A percentile compares a stretch with the other conserved stretches of the same genome.
Conservation (phyloP, 2,329 filamentous ascomycete species). For the Botrytis squamosa region DNA sequence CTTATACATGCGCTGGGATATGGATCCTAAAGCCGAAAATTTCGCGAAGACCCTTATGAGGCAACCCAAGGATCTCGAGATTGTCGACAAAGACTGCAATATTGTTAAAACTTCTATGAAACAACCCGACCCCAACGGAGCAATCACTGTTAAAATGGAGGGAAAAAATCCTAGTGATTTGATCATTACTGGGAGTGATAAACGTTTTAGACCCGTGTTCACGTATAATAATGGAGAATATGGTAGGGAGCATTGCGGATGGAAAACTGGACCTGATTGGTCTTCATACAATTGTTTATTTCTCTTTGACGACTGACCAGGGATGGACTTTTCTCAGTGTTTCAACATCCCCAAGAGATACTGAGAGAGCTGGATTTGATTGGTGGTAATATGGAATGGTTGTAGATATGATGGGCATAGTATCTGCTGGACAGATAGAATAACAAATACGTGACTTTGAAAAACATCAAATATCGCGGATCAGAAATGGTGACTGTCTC, state of each 20-base stretch:
- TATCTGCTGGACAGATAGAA: not conserved
- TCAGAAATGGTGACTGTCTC: not conserved
- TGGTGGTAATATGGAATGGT: too few relatives aligned
- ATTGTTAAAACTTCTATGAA: not conserved
- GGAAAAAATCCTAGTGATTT: not conserved
- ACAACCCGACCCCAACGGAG: not conserved
- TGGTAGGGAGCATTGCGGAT: not conserved
- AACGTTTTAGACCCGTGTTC: not conserved
- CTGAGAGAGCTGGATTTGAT: too few relatives aligned
- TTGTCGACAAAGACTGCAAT: not conserved
- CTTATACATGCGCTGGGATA: not conserved
- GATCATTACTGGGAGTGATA: not conserved
- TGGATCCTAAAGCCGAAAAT: not conserved
- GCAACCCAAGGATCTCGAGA: not conserved
- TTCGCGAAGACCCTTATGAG: not conserved
- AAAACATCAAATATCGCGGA: not conserved
- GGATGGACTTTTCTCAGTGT: not conserved
- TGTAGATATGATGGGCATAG: not conserved
- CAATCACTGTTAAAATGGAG: not conserved
- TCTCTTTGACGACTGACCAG: not conserved
- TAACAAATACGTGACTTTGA: not conserved
- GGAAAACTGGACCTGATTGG: not conserved
- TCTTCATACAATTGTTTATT: not conserved
- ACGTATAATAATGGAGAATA: not conserved
- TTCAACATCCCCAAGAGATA: not conserved